Base-by-base conservation (phyloP, 768 basidiomycete genomes). In the Leucogyrophana mollusca region DNA sequence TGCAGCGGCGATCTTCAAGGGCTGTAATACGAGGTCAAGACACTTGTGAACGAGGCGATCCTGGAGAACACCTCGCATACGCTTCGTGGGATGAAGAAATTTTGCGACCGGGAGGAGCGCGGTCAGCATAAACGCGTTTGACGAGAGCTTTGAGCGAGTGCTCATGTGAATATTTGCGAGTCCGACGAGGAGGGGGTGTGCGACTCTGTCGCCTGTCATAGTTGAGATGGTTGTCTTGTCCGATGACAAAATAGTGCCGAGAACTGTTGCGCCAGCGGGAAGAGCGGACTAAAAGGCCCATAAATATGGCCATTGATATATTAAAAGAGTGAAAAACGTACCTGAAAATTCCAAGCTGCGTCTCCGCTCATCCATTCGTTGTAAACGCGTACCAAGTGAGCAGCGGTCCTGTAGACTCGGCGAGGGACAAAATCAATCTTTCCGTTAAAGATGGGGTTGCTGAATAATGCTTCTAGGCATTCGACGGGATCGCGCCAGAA, bases 401-500 rank as follows among this genome's bases (percentile, higher is more conserved):
- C 54, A 10, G 50, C 52, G 2, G 32, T 50, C 9, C 32, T 41
- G 36, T 45, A 61, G 4, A 61, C 37, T 2, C 44, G 27, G 4
- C 49, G 45, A 18, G 55, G 57, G 17, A 20, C 17, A 7, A 64
- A 51, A 1, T 57, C 34, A 14, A 67, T 46, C 24, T 50, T 34
- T 21, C 60, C 51, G 17, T 48, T 37, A 4, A 69, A 36, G 3
- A 57, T 33, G 4, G 66, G 69, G 46, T 54, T 57, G 18, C 51
- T 45, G 11, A 71, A 46, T 4, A 69, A 51, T 6, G 51, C 49
- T 35, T 65, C 45, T 0, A 68, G 4, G 30, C 58, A 64, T 27
- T 66, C 53, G 13, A 68, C 10, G 21, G 61, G 46, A 49, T 67
- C 53, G 5, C 55, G 53, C 47, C 65, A 68, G 44, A 49, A 65